A percentile compares a stretch with the other conserved stretches of the same genome.
phyloP scores from a whole-genome alignment of 352 stramenopile genomes.

The Phytophthora sp. region DNA sequence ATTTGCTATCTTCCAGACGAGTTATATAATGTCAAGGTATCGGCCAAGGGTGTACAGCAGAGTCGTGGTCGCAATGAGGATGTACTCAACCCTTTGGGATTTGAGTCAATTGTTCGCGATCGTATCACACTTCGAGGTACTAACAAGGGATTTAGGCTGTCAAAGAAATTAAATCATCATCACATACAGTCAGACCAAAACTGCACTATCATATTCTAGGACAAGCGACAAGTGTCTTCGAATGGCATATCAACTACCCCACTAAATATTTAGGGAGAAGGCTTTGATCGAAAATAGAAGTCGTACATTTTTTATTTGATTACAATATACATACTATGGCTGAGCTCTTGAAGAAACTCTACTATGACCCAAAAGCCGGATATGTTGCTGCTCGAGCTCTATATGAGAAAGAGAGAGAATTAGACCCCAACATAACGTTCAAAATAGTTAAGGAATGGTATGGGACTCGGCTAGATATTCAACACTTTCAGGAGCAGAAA shows the following conservation, averaged over 20 bases:
- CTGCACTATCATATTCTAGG: not conserved
- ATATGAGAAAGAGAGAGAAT: not conserved
- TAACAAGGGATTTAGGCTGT: not conserved
- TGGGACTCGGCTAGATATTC: not conserved
- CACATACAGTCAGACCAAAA: not conserved
- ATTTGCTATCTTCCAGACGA: not conserved
- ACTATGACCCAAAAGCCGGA: not conserved
- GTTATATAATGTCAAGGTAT: not conserved
- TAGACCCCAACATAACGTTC: not conserved
- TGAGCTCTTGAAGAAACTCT: not conserved
- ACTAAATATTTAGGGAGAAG: too few relatives aligned
- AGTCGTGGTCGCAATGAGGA: not conserved
- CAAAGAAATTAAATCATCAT: not conserved
- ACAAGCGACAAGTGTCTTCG: too few relatives aligned
- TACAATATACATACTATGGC: too few relatives aligned
- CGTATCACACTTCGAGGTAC: not conserved
- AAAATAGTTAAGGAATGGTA: not conserved
- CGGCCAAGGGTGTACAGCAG: not conserved
- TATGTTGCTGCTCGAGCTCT: not conserved
- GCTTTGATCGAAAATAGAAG: too few relatives aligned
- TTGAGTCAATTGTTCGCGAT: not conserved
- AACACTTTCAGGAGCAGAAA: too few relatives aligned
- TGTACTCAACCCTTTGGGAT: not conserved
- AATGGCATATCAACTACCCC: too few relatives aligned
- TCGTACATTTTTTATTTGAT: too few relatives aligned